These are phyloP conservation scores for Gossypium ekmanianum DNA, from an alignment of 345 rosid species.

Conservation along the genomic window DNA sequence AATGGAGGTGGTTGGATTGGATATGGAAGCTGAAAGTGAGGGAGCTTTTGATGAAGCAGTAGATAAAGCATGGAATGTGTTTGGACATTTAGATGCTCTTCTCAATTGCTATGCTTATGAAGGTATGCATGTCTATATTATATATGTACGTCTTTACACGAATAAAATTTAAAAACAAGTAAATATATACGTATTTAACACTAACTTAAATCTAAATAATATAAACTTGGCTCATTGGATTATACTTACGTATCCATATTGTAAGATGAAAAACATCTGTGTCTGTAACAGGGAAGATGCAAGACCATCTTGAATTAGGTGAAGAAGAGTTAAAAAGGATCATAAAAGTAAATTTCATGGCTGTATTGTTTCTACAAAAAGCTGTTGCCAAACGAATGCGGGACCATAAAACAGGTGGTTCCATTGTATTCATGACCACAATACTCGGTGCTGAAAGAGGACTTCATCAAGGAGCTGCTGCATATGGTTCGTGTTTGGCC, in stretches of 20 bases:
- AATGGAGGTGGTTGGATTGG: conserved; percentile 56
- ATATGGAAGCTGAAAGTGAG: conserved; percentile 75
- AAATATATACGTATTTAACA: too few species aligned
- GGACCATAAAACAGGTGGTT: conserved; percentile 58
- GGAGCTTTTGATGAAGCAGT: conserved; percentile 67
- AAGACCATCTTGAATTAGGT: conserved; percentile 52
- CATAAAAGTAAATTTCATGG: conserved; percentile 56
- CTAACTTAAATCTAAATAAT: too few species aligned
- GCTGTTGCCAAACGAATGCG: conserved; percentile 75
- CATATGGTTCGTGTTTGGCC: conserved; percentile 70
- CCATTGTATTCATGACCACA: conserved; percentile 60
- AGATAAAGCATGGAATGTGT: conserved; percentile 47
- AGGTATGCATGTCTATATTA: conserved; percentile 30
- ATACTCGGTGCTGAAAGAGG: conserved; percentile 73
- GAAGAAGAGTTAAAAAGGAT: conserved; percentile 60
- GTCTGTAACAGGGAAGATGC: conserved; percentile 50
- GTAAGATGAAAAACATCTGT: too few species aligned
- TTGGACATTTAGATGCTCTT: conserved; percentile 74
- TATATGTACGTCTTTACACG: too few species aligned
- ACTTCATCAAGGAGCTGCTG: conserved; percentile 84
- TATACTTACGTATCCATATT: too few species aligned
- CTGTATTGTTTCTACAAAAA: conserved; percentile 74
- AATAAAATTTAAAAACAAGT: too few species aligned
- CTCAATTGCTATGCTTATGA: conserved; percentile 63
- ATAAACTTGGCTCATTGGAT: too few species aligned